Percentiles rank a stretch among this genome's conserved stretches.
These are phyloP conservation scores for Tritrichomonas musculus DNA, from an alignment of 208 protist genomes.

Conservation along the genomic window DNA sequence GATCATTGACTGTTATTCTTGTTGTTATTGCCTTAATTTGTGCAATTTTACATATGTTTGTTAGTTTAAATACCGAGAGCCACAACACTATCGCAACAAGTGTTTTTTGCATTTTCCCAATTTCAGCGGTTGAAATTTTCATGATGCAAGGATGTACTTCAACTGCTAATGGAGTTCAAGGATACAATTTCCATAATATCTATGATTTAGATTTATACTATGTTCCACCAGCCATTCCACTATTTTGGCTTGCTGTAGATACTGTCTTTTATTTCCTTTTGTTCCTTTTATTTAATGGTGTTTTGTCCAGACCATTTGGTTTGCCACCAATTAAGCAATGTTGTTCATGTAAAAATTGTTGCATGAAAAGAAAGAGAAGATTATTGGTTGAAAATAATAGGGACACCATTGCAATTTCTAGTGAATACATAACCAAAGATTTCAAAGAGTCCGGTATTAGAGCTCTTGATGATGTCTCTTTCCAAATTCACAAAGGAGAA, in stretches of 20 bases:
- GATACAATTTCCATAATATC: too few relatives aligned
- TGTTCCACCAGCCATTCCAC: too few relatives aligned
- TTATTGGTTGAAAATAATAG: neutral
- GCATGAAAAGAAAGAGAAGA: neutral
- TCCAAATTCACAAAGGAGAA: slow-evolving; percentile 21
- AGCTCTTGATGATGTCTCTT: neutral
- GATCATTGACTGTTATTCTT: neutral
- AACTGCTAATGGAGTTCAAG: too few relatives aligned
- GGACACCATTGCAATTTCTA: neutral
- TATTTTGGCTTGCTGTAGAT: neutral
- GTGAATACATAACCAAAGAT: neutral
- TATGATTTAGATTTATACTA: too few relatives aligned
- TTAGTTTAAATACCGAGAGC: too few relatives aligned
- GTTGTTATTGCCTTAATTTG: too few relatives aligned
- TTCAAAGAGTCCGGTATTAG: neutral
- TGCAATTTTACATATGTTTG: too few relatives aligned
- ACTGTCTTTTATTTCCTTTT: neutral
- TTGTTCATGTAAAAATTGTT: too few relatives aligned
- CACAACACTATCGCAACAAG: too few relatives aligned
- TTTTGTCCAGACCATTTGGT: neutral
- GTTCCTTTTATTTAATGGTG: neutral
- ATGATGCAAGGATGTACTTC: too few relatives aligned
- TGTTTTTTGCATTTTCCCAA: too few relatives aligned
- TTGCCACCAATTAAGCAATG: neutral
- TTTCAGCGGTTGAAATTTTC: too few relatives aligned